Conservation (phyloP, 139 green algal species). For the Deuterostichococcus epilithicus region DNA sequence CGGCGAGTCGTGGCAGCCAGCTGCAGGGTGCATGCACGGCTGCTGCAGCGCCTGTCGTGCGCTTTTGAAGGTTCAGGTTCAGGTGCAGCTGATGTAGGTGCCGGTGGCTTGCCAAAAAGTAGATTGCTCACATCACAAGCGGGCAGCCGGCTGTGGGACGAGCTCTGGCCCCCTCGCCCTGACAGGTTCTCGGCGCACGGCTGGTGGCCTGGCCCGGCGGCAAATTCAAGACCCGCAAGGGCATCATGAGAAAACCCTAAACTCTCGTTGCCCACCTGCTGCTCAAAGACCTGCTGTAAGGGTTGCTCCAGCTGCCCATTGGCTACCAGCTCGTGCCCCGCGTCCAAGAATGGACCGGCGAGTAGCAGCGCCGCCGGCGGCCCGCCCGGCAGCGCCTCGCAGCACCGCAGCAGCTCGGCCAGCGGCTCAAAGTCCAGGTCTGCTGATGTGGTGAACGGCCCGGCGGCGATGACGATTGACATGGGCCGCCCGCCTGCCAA, state of each 20-base stretch:
- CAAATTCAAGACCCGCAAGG: too few species aligned
- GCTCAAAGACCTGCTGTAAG: slow-evolving; percentile 72
- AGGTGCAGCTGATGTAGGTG: too few species aligned
- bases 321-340: slow-evolving; percentile 65
- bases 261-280: slow-evolving; percentile 41
- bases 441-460: slow-evolving; percentile 65
- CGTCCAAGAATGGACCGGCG: slow-evolving; percentile 90
- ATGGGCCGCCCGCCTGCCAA: not conserved
- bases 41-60: too few species aligned
- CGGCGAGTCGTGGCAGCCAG: not conserved
- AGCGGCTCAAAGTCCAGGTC: slow-evolving; percentile 66
- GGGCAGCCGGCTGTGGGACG: too few species aligned
- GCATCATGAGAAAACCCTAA: too few species aligned
- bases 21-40: too few species aligned
- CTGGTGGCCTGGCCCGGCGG: too few species aligned
- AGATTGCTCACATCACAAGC: too few species aligned
- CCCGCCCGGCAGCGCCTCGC: slow-evolving; percentile 43
- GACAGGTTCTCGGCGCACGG: too few species aligned
- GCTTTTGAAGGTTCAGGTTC: too few species aligned
- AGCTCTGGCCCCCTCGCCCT: too few species aligned
- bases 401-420: slow-evolving; percentile 67
- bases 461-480: slow-evolving; percentile 57
- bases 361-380: slow-evolving; percentile 75
- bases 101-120: too few species aligned
- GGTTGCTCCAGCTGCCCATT: slow-evolving; percentile 55